Evolutionary conservation across 768 basidiomycete genomes (phyloP), one percentile per base, ranked within the genome.

Genomic region (Heimioporus sp.): DNA sequence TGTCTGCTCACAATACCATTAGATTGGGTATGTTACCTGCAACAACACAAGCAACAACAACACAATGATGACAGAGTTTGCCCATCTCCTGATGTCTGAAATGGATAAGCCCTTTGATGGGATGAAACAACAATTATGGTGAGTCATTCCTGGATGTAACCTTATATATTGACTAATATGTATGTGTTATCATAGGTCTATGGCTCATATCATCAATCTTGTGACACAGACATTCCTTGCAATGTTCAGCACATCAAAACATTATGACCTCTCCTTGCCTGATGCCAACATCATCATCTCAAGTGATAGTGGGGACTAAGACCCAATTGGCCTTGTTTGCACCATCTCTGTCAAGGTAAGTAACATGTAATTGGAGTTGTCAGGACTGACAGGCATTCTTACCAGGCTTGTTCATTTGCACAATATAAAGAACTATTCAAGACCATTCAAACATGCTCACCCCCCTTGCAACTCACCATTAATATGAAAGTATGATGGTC

Each of bases 11-110:
- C 24, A 24, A 24, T 24, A 24, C 24, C 24, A 24, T 24, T 24
- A 5, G 24, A 57, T 73, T 52, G 67, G 70, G 1, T 55, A 68
- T 44, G 62, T 75, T 1, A 75, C 73, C 0, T 73, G 71, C 11
- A 16, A 55, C 38, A 55, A 55, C 41, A 46, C 41, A 2, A 53
- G 30, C 15, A 56, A 57, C 40, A 54, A 49, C 2, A 16, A 54
- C 5, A 54, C 35, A 1, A 56, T 56, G 37, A 37, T 56, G 43
- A 4, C 6, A 1, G 47, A 56, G 10, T 42, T 53, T 8, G 13
- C 30, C 0, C 1, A 13, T 0, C 45, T 21, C 2, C 13, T 73
- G 61, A 48, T 52, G 65, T 32, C 63, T 2, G 16, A 31, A 3
- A 47, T 15, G 2, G 49, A 48, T 5, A 30, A 51, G 8, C 12